Evolutionary conservation across 2,329 filamentous ascomycete genomes (phyloP).

Genomic region (Exophiala aquamarina): DNA sequence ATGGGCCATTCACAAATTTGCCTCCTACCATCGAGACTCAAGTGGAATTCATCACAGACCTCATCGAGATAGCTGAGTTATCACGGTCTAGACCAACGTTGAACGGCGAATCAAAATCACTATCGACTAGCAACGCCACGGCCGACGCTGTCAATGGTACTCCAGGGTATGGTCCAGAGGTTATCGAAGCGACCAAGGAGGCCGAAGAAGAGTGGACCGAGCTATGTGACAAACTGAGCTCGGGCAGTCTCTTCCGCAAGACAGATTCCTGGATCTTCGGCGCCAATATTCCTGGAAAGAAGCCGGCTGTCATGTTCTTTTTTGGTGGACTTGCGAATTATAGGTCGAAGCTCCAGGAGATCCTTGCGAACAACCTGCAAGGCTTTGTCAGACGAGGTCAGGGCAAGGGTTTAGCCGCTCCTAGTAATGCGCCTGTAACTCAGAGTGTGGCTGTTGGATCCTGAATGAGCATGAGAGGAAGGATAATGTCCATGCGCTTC

Average conservation of each 20-base stretch:
- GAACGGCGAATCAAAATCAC: too few species aligned
- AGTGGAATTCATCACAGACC: slow-evolving; percentile 47
- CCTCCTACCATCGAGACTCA: slow-evolving; percentile 56
- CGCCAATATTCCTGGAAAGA: slow-evolving; percentile 54
- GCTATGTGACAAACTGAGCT: slow-evolving; percentile 35
- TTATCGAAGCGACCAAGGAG: slow-evolving; percentile 50
- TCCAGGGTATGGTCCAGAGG: slow-evolving; percentile 45
- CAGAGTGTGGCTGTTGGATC: too few species aligned
- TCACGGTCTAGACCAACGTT: too few species aligned
- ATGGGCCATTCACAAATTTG: slow-evolving; percentile 57
- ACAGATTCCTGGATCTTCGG: slow-evolving; percentile 52
- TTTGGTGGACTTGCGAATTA: slow-evolving; percentile 10
- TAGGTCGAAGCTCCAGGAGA: background rate
- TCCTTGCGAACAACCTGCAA: too few species aligned
- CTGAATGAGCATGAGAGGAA: too few species aligned
- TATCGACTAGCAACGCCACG: too few species aligned
- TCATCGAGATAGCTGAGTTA: slow-evolving; percentile 6
- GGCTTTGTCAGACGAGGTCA: too few species aligned
- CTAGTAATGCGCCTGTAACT: too few species aligned
- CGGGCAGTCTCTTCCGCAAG: slow-evolving; percentile 49
- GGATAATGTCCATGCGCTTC: too few species aligned
- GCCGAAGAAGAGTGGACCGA: slow-evolving; percentile 52
- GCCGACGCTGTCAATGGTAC: too few species aligned
- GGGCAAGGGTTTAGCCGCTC: too few species aligned
- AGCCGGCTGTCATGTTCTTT: slow-evolving; percentile 2